Evolutionary conservation across 192 early-diverging fungal genomes (phyloP).

Genomic region (Pecoramyces ruminantium): DNA sequence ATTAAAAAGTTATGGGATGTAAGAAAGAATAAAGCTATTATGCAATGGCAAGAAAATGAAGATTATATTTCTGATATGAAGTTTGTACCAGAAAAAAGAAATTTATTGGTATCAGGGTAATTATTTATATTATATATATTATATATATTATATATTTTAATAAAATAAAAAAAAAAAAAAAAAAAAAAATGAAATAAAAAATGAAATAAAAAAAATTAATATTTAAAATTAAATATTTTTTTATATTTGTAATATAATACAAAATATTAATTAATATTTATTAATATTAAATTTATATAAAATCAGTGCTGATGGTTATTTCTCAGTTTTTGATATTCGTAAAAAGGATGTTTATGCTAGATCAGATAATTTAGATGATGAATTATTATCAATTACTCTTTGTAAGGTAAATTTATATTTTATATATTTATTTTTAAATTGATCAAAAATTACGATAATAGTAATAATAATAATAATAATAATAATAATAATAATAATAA

Average conservation of each 20-base stretch:
- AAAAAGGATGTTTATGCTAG: constrained; percentile 67
- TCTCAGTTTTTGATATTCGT: constrained; percentile 82
- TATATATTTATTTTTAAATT: too few relatives aligned
- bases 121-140: too few relatives aligned
- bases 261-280: too few relatives aligned
- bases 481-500: too few relatives aligned
- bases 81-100: constrained; percentile 49
- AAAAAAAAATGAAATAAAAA: too few relatives aligned
- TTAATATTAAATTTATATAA: too few relatives aligned
- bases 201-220: too few relatives aligned
- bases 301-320: constrained; percentile 72
- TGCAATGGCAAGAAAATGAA: constrained; percentile 66
- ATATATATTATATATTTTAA: too few relatives aligned
- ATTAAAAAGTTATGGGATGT: constrained; percentile 83
- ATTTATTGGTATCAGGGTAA: constrained; percentile 57
- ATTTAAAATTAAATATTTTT: too few relatives aligned
- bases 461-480: not conserved
- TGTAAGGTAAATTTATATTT: constrained; percentile 26
- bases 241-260: too few relatives aligned
- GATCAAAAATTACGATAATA: too few relatives aligned
- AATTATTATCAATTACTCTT: constrained; percentile 65
- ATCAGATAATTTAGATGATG: constrained; percentile 91
- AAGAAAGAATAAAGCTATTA: constrained; percentile 51
- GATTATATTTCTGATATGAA: constrained; percentile 86
- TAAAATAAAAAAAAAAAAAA: too few relatives aligned